Conservation (phyloP, 257 asterid genomes). For the Voacanga thouarsii region DNA sequence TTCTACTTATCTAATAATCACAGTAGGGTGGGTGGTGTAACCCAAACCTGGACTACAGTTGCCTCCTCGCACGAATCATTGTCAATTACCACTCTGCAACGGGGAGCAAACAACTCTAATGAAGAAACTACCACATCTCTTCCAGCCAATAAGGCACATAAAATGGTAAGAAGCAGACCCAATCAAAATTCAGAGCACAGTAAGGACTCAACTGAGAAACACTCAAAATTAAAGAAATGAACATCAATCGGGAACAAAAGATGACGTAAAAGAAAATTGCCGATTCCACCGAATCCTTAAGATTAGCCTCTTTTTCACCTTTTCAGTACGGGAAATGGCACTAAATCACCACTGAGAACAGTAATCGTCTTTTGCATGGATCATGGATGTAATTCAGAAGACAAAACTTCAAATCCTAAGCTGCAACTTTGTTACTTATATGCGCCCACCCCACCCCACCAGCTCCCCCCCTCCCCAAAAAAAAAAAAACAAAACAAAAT, state of each 20-base stretch:
- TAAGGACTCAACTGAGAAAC: neutral
- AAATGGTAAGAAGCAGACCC: neutral
- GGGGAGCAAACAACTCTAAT: conserved; percentile 6
- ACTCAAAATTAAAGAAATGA: neutral
- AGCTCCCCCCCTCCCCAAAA: too few relatives aligned
- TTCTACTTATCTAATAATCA: neutral
- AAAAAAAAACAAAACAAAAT: too few relatives aligned
- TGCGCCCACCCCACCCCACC: too few relatives aligned
- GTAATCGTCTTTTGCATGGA: neutral
- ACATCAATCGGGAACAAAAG: neutral
- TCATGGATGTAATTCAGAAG: neutral
- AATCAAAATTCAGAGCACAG: neutral
- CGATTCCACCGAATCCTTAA: neutral
- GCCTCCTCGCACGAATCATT: conserved; percentile 62
- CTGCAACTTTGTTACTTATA: neutral
- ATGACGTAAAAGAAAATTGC: neutral
- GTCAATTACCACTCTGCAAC: conserved; percentile 71
- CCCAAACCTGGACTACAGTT: conserved; percentile 57
- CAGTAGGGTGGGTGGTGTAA: neutral
- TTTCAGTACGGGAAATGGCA: neutral
- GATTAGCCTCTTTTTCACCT: neutral
- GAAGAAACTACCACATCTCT: neutral
- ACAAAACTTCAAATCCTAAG: neutral
- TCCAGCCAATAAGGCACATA: neutral
- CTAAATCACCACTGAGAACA: neutral